Evolutionary conservation across 2,329 filamentous ascomycete species (phyloP).

Genomic region (Penicillium glabrum): DNA sequence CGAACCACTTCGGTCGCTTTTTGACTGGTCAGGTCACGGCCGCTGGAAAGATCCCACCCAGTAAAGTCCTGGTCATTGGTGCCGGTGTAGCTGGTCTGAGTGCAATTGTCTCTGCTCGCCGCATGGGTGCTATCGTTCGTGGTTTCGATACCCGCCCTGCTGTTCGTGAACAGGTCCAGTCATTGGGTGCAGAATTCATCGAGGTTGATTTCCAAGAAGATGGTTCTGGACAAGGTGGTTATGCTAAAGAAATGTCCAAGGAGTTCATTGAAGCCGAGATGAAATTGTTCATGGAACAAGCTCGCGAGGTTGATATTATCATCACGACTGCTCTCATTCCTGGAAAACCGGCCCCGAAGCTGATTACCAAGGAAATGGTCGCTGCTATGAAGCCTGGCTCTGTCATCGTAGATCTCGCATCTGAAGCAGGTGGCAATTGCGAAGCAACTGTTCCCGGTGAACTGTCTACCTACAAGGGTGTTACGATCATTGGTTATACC

Average conservation of each 20-base stretch:
- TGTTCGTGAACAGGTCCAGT: conserved; percentile 85
- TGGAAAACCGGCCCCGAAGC: conserved; percentile 75
- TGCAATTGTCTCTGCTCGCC: conserved; percentile 81
- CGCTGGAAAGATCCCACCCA: conserved; percentile 84
- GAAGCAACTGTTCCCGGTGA: conserved; percentile 76
- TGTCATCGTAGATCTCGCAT: conserved; percentile 82
- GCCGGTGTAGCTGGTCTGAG: conserved; percentile 86
- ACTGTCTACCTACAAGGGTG: conserved; percentile 69
- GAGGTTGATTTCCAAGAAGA: conserved; percentile 85
- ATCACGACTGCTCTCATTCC: conserved; percentile 92
- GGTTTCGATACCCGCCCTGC: conserved; percentile 91
- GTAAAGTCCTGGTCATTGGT: conserved; percentile 87
- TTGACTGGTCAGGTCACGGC: conserved; percentile 87
- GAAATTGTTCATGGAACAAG: conserved; percentile 87
- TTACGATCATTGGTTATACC: conserved; percentile 86
- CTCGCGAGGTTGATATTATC: conserved; percentile 84
- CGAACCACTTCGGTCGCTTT: conserved; percentile 85
- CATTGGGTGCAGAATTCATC: conserved; percentile 84
- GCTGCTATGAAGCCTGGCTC: conserved; percentile 87
- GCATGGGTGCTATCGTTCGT: conserved; percentile 84
- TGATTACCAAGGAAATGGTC: conserved; percentile 80
- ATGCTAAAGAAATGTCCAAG: conserved; percentile 92
- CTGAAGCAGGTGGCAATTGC: conserved; percentile 86
- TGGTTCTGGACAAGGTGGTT: conserved; percentile 79
- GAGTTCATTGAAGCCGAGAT: conserved; percentile 92